Conservation (phyloP, 805 yeast genomes). For the Vanderwaltozyma tropicalis region DNA sequence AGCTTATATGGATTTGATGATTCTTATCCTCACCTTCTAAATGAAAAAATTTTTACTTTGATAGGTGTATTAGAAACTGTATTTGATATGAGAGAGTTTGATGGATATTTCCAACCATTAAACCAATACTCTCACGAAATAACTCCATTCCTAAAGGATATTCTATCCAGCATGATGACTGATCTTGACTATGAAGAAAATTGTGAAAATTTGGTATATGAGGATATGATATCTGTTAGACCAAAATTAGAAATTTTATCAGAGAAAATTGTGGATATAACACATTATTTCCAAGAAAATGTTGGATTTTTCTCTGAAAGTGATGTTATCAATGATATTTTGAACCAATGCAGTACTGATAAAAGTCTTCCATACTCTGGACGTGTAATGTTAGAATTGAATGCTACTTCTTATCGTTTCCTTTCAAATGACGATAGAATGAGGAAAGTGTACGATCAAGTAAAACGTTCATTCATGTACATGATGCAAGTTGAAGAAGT, state of each 20-base stretch:
- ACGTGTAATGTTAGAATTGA: slow-evolving; percentile 39
- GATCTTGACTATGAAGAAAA: slow-evolving; percentile 24
- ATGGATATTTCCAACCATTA: slow-evolving; percentile 25
- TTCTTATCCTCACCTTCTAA: not conserved
- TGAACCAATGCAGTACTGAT: slow-evolving; percentile 32
- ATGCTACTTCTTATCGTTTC: slow-evolving; percentile 41
- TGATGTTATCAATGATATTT: slow-evolving; percentile 42
- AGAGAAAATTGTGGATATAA: slow-evolving; percentile 32
- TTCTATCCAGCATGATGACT: slow-evolving; percentile 17
- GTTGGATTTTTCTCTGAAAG: slow-evolving; percentile 39
- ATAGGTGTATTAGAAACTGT: slow-evolving; percentile 16
- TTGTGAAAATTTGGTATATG: slow-evolving; percentile 22
- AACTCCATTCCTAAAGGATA: slow-evolving; percentile 17
- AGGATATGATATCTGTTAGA: slow-evolving; percentile 21
- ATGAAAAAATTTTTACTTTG: slow-evolving; percentile 13
- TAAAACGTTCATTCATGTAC: slow-evolving; percentile 72
- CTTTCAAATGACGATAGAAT: slow-evolving; percentile 44
- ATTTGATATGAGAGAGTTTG: slow-evolving; percentile 20
- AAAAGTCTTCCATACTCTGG: slow-evolving; percentile 31
- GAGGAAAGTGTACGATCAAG: slow-evolving; percentile 56
- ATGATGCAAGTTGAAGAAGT: slow-evolving; percentile 72
- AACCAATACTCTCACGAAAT: slow-evolving; percentile 27
- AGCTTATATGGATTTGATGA: slow-evolving; percentile 16
- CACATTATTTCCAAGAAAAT: slow-evolving; percentile 33
- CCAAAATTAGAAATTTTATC: slow-evolving; percentile 18